phyloP scores from a whole-genome alignment of 306 rosid species.

The Prunus kanzakura region DNA sequence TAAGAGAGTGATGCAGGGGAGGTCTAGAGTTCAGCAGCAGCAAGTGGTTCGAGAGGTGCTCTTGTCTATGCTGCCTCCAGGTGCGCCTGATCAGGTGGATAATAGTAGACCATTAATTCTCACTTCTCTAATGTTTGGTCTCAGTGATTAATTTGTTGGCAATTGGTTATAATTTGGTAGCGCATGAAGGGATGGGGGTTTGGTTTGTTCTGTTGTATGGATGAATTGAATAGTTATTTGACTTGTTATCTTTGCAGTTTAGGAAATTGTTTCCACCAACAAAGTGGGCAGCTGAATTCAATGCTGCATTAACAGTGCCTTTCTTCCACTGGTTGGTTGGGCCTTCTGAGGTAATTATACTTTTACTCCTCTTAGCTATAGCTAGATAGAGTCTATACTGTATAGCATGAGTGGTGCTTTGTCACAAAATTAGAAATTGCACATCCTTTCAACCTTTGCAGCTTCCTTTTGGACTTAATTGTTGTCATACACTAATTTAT shows the following conservation, averaged over 20 bases:
- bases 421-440: background rate
- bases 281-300: conserved; percentile 95
- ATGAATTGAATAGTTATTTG: background rate
- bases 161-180: background rate
- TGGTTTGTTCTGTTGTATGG: background rate
- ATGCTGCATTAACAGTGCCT: conserved; percentile 91
- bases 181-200: background rate
- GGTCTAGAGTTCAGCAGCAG: conserved; percentile 80
- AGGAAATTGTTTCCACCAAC: conserved; percentile 94
- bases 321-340: conserved; percentile 96
- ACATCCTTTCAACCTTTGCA: background rate
- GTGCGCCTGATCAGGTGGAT: conserved; percentile 95
- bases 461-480: conserved; percentile 9
- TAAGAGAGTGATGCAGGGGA: conserved; percentile 76
- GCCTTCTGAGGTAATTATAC: conserved; percentile 70
- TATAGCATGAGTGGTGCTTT: background rate
- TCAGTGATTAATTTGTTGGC: background rate
- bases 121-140: background rate
- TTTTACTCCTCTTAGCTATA: background rate
- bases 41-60: conserved; percentile 82
- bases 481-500: conserved; percentile 21
- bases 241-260: conserved; percentile 49
- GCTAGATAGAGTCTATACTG: background rate
- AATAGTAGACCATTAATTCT: background rate
- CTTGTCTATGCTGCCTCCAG: conserved; percentile 94